phyloP scores from a whole-genome alignment of 164 flowering plant species.

The Aristolochia contorta region DNA sequence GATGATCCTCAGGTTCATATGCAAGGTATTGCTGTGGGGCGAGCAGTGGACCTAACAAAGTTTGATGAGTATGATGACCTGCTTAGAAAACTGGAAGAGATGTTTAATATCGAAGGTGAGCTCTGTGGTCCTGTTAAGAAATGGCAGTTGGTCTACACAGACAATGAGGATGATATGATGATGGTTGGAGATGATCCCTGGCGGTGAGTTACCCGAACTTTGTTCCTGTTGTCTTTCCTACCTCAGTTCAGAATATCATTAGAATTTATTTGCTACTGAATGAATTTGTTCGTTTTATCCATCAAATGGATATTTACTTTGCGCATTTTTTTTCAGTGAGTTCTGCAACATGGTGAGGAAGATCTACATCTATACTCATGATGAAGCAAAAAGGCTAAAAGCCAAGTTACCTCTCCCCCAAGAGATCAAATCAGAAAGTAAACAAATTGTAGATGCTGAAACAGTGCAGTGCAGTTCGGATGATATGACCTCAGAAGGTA shows the following conservation, averaged over 20 bases:
- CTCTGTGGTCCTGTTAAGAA: conserved; percentile 54
- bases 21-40: conserved; percentile 87
- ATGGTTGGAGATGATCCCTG: conserved; percentile 98
- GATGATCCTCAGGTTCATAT: conserved; percentile 54
- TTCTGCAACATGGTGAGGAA: conserved; percentile 88
- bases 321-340: conserved; percentile 37
- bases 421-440: conserved; percentile 20
- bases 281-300: not conserved
- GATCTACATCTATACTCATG: conserved; percentile 60
- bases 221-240: not conserved
- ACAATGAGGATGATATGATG: conserved; percentile 94
- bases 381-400: conserved; percentile 68
- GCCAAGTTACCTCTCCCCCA: conserved; percentile 32
- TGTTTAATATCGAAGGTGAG: conserved; percentile 85
- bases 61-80: conserved; percentile 66
- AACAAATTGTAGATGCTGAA: not conserved
- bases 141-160: conserved; percentile 89
- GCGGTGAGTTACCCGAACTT: conserved; percentile 45
- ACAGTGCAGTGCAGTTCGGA: not conserved
- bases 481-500: not conserved
- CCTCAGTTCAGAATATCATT: not conserved
- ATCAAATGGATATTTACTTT: not conserved
- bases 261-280: not conserved
- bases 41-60: conserved; percentile 72
- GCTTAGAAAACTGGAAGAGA: conserved; percentile 59